Percentiles rank a stretch among this genome's conserved stretches.
Conservation (phyloP, 1,284 basidiomycete genomes). For the Ustilago bromivora region DNA sequence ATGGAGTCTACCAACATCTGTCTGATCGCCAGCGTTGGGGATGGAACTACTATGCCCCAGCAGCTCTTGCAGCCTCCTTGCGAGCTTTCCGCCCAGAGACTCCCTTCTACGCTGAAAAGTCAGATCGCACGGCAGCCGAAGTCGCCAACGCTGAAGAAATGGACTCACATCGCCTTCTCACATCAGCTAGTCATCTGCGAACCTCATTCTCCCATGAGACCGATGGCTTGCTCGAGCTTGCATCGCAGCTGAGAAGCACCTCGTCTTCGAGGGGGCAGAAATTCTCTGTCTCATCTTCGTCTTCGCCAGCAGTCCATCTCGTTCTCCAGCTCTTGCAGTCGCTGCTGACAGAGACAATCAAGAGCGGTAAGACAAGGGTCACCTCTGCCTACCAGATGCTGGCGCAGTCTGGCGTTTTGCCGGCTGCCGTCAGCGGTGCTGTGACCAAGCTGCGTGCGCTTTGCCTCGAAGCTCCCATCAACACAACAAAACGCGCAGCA, state of each 20-base stretch:
- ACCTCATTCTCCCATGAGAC: constrained; percentile 42
- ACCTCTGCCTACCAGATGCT: constrained; percentile 31
- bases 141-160: constrained; percentile 43
- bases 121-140: constrained; percentile 30
- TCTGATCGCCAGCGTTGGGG: constrained; percentile 37
- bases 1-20: constrained; percentile 44
- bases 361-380: constrained; percentile 1
- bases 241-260: constrained; percentile 27
- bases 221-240: constrained; percentile 46
- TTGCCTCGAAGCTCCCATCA: constrained; percentile 44
- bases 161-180: constrained; percentile 41
- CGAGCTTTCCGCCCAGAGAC: constrained; percentile 30
- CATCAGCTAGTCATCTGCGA: constrained; percentile 39
- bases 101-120: constrained; percentile 25
- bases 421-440: constrained; percentile 36
- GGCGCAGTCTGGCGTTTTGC: constrained; percentile 43
- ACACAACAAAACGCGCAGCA: constrained; percentile 1
- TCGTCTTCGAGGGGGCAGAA: constrained; percentile 11
- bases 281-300: constrained; percentile 15
- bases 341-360: constrained; percentile 17
- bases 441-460: constrained; percentile 38
- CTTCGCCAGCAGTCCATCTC: constrained; percentile 17
- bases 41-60: constrained; percentile 35
- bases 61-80: constrained; percentile 29
- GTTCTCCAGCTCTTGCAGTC: constrained; percentile 41